Conservation (phyloP, 2,329 filamentous ascomycete genomes). For the Erysiphe pulchra region DNA sequence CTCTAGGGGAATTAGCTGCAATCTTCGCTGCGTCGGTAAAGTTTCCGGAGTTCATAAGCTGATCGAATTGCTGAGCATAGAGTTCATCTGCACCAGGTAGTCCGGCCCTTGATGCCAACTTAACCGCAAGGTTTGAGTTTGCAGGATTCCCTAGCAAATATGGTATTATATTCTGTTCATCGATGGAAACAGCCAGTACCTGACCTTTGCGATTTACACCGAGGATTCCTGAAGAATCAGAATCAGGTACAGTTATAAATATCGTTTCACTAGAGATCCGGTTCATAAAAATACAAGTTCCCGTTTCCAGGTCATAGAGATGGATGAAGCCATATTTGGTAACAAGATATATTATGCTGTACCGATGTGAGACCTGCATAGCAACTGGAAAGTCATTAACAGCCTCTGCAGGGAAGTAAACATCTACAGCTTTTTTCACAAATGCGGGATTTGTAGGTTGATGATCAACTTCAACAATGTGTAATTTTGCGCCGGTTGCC, state of each 20-base stretch:
- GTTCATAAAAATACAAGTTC: constrained; percentile 96
- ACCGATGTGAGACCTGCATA: constrained; percentile 90
- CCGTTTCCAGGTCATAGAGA: constrained; percentile 90
- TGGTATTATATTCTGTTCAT: constrained; percentile 73
- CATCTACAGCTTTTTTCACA: constrained; percentile 86
- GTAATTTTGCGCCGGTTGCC: constrained; percentile 73
- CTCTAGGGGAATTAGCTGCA: constrained; percentile 84
- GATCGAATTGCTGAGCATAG: constrained; percentile 80
- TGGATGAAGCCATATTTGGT: constrained; percentile 99
- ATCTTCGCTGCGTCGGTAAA: constrained; percentile 83
- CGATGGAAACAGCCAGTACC: constrained; percentile 78
- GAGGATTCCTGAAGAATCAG: constrained; percentile 64
- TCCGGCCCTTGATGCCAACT: constrained; percentile 81
- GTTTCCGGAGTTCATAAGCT: constrained; percentile 53
- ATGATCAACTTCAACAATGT: constrained; percentile 94
- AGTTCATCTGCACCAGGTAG: constrained; percentile 84
- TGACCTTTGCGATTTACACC: constrained; percentile 96
- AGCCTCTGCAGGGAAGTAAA: constrained; percentile 91
- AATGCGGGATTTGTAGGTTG: constrained; percentile 71
- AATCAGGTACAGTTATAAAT: constrained; percentile 75
- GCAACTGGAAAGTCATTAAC: constrained; percentile 94
- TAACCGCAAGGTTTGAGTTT: constrained; percentile 80
- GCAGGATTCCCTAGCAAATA: constrained; percentile 93
- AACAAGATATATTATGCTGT: constrained; percentile 88
- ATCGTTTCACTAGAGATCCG: constrained; percentile 98